Evolutionary conservation across 208 protist species (phyloP).

Genomic region (Leishmania tropica): DNA sequence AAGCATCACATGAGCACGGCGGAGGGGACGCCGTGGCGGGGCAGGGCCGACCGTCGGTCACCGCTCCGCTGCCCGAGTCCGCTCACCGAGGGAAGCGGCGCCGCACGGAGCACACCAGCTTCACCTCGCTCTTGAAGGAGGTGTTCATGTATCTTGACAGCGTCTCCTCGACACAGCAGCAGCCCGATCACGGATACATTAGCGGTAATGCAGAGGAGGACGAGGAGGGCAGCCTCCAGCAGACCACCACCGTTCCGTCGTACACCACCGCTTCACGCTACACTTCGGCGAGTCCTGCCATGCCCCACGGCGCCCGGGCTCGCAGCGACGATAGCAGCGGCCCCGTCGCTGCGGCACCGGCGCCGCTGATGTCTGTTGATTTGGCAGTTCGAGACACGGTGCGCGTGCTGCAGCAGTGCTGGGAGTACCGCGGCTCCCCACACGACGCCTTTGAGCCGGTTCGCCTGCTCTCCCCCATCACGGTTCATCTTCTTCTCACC

Average conservation of each 20-base stretch:
- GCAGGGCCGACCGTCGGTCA: background rate
- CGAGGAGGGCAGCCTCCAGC: background rate
- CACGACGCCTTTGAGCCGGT: slow-evolving; percentile 73
- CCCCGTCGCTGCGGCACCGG: background rate
- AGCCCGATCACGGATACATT: background rate
- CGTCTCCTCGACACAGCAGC: slow-evolving; percentile 9
- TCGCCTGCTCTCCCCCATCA: slow-evolving; percentile 40
- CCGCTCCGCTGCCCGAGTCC: background rate
- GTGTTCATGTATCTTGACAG: slow-evolving; percentile 52
- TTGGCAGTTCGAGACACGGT: slow-evolving; percentile 45
- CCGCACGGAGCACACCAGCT: slow-evolving; percentile 34
- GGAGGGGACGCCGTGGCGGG: background rate
- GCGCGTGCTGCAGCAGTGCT: slow-evolving; percentile 56
- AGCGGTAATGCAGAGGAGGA: slow-evolving; percentile 15
- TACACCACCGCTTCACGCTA: background rate
- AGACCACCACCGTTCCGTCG: background rate
- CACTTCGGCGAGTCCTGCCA: background rate
- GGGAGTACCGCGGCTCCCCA: slow-evolving; percentile 51
- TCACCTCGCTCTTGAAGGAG: slow-evolving; percentile 34
- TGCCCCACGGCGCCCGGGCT: background rate
- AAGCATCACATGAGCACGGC: background rate
- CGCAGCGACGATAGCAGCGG: background rate
- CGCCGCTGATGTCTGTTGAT: slow-evolving; percentile 30
- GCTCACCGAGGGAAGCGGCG: slow-evolving; percentile 22
- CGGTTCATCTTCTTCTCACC: slow-evolving; percentile 54